Evolutionary conservation across 192 early-diverging fungal species (phyloP), one percentile per base, ranked within the genome.

Genomic region (Backusella circina): DNA sequence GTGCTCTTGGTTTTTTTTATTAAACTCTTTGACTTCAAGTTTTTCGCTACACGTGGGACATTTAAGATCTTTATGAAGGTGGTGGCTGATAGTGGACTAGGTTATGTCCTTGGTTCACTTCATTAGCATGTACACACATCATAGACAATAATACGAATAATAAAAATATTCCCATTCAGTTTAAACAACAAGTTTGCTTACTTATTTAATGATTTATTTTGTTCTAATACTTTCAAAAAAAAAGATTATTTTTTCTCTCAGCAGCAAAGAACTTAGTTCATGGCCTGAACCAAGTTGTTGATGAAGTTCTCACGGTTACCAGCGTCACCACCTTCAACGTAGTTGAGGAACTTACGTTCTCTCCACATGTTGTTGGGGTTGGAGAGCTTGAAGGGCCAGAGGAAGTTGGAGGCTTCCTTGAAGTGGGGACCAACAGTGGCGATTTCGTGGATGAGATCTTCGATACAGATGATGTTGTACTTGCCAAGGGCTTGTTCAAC

Each of bases 361-460:
- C 88, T 87, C 93, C 91, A 98, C 74, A 95, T 95, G 80, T 97
- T 97, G 77, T 90, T 98, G 80, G 97, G 96, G 94, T 97, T 98
- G 79, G 95, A 96, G 79, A 99, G 90, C 89, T 96, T 95, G 91
- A 99, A 98, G 80, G 98, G 92, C 98, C 98, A 99, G 83, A 99
- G 88, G 92, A 99, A 99, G 91, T 93, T 95, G 90, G 94, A 96
- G 87, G 93, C 98, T 80, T 90, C 86, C 85, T 91, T 92, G 86
- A 93, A 93, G 93, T 98, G 89, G 80, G 96, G 95, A 51, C 97
- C 97, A 80, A 97, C 96, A 47, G 97, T 99, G 91, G 87, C 93
- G 88, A 99, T 97, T 89, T 98, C 97, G 92, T 99, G 96, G 80
- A 99, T 92, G 61, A 99, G 84, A 78, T 99, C 98, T 90, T 99